Evolutionary conservation across 2,329 filamentous ascomycete genomes (phyloP), one percentile per base, ranked within the genome.

Genomic region (Apiospora kogelbergensis): DNA sequence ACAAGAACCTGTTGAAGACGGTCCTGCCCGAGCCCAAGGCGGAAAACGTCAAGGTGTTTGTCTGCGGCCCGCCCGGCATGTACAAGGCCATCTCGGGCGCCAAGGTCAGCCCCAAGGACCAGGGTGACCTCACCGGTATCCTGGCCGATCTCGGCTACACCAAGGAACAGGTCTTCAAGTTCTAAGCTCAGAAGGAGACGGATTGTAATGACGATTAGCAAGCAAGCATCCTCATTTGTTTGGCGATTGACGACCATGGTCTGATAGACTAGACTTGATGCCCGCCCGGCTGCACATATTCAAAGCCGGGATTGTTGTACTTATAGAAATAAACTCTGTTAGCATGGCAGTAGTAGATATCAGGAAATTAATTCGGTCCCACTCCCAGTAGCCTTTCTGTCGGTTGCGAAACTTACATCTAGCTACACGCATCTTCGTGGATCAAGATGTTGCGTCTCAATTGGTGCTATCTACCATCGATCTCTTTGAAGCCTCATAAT

Each of bases 151-250:
- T 98, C 45, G 94, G 94, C 53, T 94, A 94, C 83, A 85, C 78
- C 73, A 90, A 93, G 85, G 93, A 98, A 70, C 96, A 98, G 85
- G 95, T 98, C 44, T 97, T 93, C 86, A 98, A 98, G 88, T 97
- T 97, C 78, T 97, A 85, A 71, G 69, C 30, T 3, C 11, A 42
- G 40, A 15, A 42, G 17, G 40, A 10, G 40, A 42, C 6, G 53
- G 30, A 10, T 37, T n/a, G 53, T 60, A n/a, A n/a, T 6, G 5
- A 26, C 24, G 63, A 45, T 45, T 69, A 67, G 67, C 26, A 60
- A 60, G 67, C 26, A 60, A 60, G 53, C 53, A 60, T 37, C 26
- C 20, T 60, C 53, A 20, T 37, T 60, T 37, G 20, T 60, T 53
- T 10, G 40, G 40, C 40, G 3, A 15, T 37, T 3, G 30, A 30